phyloP scores from a whole-genome alignment of 352 stramenopile genomes.

The Pythium coloratum region DNA sequence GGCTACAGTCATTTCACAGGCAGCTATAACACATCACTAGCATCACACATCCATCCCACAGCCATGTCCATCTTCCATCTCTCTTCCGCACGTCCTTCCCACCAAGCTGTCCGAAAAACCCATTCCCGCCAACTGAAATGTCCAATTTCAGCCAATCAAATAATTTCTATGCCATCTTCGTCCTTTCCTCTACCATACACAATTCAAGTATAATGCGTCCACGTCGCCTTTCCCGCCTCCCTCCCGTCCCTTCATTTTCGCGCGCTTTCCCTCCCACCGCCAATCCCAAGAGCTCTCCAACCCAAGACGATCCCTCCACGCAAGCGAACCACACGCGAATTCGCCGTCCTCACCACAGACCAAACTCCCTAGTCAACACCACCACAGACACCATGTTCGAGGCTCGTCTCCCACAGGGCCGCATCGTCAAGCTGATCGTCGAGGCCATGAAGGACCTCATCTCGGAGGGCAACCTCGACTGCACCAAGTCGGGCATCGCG shows the following conservation, averaged over 20 bases:
- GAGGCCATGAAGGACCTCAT: slow-evolving; percentile 99
- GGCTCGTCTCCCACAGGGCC: slow-evolving; percentile 94
- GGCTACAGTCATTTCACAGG: not conserved
- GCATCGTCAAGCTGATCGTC: slow-evolving; percentile 99
- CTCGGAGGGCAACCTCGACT: slow-evolving; percentile 98
- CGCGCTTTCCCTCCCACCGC: slow-evolving; percentile 25
- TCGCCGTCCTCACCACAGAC: slow-evolving; percentile 5
- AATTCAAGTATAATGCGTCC: slow-evolving; percentile 10
- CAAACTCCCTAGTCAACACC: not conserved
- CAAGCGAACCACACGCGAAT: slow-evolving; percentile 16
- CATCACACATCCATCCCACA: not conserved
- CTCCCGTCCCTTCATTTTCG: slow-evolving; percentile 28
- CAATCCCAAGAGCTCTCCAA: not conserved
- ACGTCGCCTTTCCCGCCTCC: slow-evolving; percentile 15
- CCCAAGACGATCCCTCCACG: too few relatives aligned
- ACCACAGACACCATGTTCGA: slow-evolving; percentile 95
- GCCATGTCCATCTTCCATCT: not conserved
- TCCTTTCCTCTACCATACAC: slow-evolving; percentile 2
- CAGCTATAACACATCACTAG: not conserved
- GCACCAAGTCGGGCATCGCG: slow-evolving; percentile 90
- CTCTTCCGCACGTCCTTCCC: slow-evolving; percentile 4
- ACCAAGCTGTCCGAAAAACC: not conserved
- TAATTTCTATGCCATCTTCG: not conserved
- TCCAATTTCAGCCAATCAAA: slow-evolving; percentile 20
- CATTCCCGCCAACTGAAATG: not conserved